Conservation (phyloP, 768 basidiomycete species). For the Boletus subcaerulescens region DNA sequence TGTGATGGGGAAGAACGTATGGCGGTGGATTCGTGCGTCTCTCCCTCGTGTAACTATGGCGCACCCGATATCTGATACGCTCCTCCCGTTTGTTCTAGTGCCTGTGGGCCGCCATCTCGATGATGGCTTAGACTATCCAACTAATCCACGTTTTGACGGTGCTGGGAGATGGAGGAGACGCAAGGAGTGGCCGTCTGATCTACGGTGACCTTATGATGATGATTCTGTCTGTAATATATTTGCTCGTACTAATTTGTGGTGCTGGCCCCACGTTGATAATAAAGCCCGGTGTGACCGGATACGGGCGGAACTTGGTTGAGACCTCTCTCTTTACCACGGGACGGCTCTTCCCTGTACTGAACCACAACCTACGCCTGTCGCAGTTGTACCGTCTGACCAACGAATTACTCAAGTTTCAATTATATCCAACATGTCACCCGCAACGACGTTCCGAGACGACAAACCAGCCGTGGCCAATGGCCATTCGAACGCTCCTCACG, state of each 20-base stretch:
- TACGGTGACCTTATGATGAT: slow-evolving; percentile 42
- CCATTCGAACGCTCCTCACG: slow-evolving; percentile 5
- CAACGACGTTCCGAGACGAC: slow-evolving; percentile 11
- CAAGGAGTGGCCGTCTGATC: slow-evolving; percentile 64
- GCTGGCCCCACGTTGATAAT: background rate
- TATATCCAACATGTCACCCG: slow-evolving; percentile 24
- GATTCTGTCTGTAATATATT: background rate
- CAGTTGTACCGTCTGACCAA: background rate
- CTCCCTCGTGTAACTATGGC: background rate
- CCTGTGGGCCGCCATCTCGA: slow-evolving; percentile 50
- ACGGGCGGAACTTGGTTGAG: slow-evolving; percentile 21
- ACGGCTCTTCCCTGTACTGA: background rate
- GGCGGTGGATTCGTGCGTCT: slow-evolving; percentile 79
- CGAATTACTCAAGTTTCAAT: background rate
- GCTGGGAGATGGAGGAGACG: slow-evolving; percentile 67
- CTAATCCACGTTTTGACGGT: slow-evolving; percentile 70
- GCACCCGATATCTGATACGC: background rate
- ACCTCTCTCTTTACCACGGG: background rate
- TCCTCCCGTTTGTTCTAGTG: slow-evolving; percentile 29
- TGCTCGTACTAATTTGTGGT: background rate
- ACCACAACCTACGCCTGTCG: slow-evolving; percentile 4
- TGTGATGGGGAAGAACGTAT: slow-evolving; percentile 70
- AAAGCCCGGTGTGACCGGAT: background rate
- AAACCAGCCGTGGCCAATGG: slow-evolving; percentile 6
- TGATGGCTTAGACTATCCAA: slow-evolving; percentile 62